Evolutionary conservation across 768 basidiomycete genomes (phyloP).

Genomic region (Pleurotus tuoliensis): DNA sequence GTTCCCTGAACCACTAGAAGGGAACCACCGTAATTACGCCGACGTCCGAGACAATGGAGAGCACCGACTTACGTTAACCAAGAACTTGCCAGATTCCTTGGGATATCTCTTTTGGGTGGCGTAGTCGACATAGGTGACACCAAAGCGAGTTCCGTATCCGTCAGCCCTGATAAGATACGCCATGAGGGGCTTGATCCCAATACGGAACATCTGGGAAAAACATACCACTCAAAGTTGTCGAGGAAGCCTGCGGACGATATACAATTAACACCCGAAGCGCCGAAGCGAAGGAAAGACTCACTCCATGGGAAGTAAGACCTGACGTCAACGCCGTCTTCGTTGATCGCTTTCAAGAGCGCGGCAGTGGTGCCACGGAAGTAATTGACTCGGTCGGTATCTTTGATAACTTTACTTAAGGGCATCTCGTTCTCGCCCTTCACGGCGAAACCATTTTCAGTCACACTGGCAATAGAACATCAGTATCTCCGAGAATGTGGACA

Average conservation of each 20-base stretch:
- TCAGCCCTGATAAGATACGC: slow-evolving; percentile 42
- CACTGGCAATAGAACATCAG: slow-evolving; percentile 27
- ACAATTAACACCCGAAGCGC: slow-evolving; percentile 6
- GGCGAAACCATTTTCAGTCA: slow-evolving; percentile 75
- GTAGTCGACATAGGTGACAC: slow-evolving; percentile 70
- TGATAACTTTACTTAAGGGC: slow-evolving; percentile 48
- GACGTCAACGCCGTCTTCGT: slow-evolving; percentile 61
- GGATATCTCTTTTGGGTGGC: slow-evolving; percentile 62
- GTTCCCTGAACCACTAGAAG: slow-evolving; percentile 38
- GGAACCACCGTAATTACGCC: background rate
- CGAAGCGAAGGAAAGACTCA: slow-evolving; percentile 23
- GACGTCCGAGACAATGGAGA: background rate
- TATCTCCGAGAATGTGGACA: background rate
- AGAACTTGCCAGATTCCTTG: slow-evolving; percentile 57
- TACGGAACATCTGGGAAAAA: background rate
- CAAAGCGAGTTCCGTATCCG: slow-evolving; percentile 65
- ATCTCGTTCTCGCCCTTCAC: slow-evolving; percentile 59
- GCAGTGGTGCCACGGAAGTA: slow-evolving; percentile 61
- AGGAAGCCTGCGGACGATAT: slow-evolving; percentile 45
- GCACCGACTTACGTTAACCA: slow-evolving; percentile 40
- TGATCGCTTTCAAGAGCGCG: slow-evolving; percentile 52
- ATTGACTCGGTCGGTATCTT: slow-evolving; percentile 60
- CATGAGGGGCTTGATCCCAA: background rate
- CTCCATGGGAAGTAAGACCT: slow-evolving; percentile 68
- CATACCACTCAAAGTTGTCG: slow-evolving; percentile 68